phyloP scores from a whole-genome alignment of 306 rosid genomes.

The Quercus parvula region DNA sequence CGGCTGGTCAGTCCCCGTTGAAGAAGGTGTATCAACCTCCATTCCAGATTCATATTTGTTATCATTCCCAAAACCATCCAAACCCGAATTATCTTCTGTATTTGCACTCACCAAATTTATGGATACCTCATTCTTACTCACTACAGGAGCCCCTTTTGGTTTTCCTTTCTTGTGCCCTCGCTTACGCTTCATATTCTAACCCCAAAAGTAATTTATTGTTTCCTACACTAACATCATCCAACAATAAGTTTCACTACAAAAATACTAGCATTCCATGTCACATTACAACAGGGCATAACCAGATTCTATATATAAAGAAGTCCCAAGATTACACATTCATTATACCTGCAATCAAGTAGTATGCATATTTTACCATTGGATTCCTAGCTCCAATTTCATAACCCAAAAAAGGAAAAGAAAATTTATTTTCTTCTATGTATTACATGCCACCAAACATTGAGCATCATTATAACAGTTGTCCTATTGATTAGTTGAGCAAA shows the following conservation, averaged over 20 bases:
- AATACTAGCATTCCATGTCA: neutral
- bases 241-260: constrained; percentile 15
- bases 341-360: neutral
- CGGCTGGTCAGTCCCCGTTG: constrained; percentile 75
- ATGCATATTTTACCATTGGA: neutral
- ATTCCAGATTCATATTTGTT: constrained; percentile 54
- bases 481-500: too few species aligned
- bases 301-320: neutral
- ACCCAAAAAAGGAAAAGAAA: neutral
- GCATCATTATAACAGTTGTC: too few species aligned
- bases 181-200: constrained; percentile 76
- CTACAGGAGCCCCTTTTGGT: constrained; percentile 35
- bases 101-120: constrained; percentile 14
- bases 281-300: neutral
- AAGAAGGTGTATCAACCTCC: constrained; percentile 79
- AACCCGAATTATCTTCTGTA: constrained; percentile 46
- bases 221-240: constrained; percentile 18
- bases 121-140: constrained; percentile 18
- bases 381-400: neutral
- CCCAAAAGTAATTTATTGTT: neutral
- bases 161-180: constrained; percentile 80
- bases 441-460: too few species aligned
- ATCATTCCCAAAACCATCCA: constrained; percentile 39
- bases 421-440: neutral
- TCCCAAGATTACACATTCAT: neutral